These are phyloP conservation scores for Euryodendron excelsum DNA, from an alignment of 148 eudicot species.

Conservation along the genomic window DNA sequence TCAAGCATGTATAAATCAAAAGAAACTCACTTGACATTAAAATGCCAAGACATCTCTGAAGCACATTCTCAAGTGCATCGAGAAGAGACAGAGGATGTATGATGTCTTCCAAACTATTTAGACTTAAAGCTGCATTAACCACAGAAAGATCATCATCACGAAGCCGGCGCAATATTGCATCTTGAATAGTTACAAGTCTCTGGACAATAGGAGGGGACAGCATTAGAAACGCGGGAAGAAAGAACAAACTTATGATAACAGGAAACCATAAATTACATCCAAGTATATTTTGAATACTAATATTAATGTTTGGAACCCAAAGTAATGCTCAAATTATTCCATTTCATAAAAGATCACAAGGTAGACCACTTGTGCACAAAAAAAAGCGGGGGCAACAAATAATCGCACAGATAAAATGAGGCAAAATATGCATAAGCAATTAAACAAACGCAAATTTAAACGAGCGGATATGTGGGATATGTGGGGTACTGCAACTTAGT, in stretches of 20 bases:
- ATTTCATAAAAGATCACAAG: neutral
- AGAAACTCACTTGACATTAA: conserved; percentile 47
- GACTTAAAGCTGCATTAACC: conserved; percentile 60
- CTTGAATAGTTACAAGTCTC: conserved; percentile 55
- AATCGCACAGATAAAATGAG: neutral
- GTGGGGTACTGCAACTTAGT: neutral
- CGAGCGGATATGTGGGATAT: too few species aligned
- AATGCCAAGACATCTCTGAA: conserved; percentile 54
- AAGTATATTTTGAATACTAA: neutral
- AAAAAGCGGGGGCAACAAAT: neutral
- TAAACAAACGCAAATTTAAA: neutral
- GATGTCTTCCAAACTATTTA: conserved; percentile 51
- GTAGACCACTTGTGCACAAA: neutral
- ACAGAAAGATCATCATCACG: conserved; percentile 75
- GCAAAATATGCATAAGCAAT: neutral
- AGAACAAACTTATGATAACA: neutral
- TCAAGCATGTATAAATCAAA: neutral
- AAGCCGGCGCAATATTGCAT: conserved; percentile 65
- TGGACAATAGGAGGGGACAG: conserved; percentile 28
- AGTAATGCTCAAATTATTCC: neutral
- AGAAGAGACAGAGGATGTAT: conserved; percentile 41
- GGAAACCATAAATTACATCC: neutral
- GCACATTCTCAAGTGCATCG: conserved; percentile 51
- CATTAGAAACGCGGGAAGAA: neutral
- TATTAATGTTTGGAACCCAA: neutral